phyloP scores from a whole-genome alignment of 345 rosid species.

The Leavenworthia alabamica region DNA sequence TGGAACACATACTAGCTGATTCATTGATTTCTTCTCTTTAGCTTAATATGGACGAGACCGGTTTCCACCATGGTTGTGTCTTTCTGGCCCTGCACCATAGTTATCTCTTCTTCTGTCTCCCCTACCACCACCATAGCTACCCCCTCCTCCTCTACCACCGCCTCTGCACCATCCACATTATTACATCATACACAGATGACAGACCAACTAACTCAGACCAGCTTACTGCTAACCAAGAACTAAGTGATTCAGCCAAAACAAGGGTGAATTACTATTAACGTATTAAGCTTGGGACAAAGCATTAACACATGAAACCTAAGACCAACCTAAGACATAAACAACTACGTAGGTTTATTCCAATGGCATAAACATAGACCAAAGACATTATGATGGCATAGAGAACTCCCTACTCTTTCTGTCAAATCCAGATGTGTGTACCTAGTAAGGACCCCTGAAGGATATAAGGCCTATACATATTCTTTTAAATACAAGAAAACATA shows the following conservation, averaged over 20 bases:
- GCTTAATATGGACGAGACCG: constrained; percentile 90
- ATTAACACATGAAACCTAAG: neutral
- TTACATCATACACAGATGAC: neutral
- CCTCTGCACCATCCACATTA: constrained; percentile 36
- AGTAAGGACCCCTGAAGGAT: neutral
- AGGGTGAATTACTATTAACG: neutral
- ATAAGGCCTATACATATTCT: too few relatives aligned
- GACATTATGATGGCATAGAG: neutral
- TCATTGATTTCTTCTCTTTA: constrained; percentile 12
- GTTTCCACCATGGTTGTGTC: constrained; percentile 78
- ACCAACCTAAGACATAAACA: neutral
- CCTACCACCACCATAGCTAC: constrained; percentile 76
- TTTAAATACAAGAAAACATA: too few relatives aligned
- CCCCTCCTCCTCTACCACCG: constrained; percentile 44
- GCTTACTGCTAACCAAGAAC: neutral
- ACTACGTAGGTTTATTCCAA: neutral
- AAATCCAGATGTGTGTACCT: constrained; percentile 6
- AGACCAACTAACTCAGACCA: neutral
- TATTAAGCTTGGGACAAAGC: neutral
- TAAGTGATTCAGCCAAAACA: neutral
- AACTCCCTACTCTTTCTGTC: too few relatives aligned
- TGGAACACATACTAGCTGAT: constrained; percentile 23
- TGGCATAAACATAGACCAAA: neutral
- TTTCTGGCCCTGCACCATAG: constrained; percentile 80
- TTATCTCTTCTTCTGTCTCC: constrained; percentile 85